Evolutionary conservation across 352 stramenopile genomes (phyloP), one percentile per base, ranked within the genome.

Genomic region (Plasmopara halstedii): DNA sequence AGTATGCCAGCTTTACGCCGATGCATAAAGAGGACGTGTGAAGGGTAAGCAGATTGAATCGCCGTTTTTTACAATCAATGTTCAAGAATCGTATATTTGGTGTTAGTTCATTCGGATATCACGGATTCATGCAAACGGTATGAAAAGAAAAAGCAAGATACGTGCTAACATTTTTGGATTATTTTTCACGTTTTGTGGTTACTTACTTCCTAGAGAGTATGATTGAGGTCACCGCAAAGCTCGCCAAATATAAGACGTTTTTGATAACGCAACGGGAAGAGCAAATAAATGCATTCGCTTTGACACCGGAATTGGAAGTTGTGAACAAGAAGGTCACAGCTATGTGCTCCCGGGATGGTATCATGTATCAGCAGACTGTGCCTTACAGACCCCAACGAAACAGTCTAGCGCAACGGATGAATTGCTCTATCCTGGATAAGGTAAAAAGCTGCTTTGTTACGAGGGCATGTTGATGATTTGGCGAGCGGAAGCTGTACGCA

Each of bases 1-100:
- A 9, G 47, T 0, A 35, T 57, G 11, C 47, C 54, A 3, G 17
- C 5, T 7, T 2, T 40, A 8, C 17, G 14, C 1, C 21, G 20
- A 3, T 27, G 33, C 5, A 10, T 6, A 25, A 35, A 34, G 15
- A 26, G 55, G 55, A 17, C 58, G 49, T 41, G 46, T 42, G 36
- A 42, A 26, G 36, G 36, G 20, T 2, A 29, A 31, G 9, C 36
- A 42, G 20, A 29, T 20, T 6, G 36, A 29, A 4, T 6, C 19
- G 4, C 2, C n/a, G n/a, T n/a, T n/a, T n/a, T n/a, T n/a, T n/a
- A n/a, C n/a, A n/a, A n/a, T n/a, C n/a, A n/a, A 2, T 1, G 25
- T 42, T 29, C 36, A 65, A 52, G 17, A 50, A 7, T 18, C 20
- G 4, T 6, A 9, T 17, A 17, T 8, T 22, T 51, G 25, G 11